These are phyloP conservation scores for Mallotus japonicus DNA, from an alignment of 441 rosid species.

Conservation along the genomic window DNA sequence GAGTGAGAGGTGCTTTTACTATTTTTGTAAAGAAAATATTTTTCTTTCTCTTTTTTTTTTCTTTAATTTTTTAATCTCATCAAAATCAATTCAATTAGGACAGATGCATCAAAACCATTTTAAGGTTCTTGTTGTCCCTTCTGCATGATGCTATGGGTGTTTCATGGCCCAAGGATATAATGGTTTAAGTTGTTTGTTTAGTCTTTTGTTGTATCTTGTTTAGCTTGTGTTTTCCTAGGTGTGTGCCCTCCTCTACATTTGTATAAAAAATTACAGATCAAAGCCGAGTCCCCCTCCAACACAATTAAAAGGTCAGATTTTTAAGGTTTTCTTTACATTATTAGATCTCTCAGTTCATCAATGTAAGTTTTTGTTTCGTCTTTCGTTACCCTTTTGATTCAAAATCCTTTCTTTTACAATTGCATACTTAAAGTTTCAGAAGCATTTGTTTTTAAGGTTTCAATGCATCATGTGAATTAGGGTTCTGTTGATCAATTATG, in stretches of 20 bases:
- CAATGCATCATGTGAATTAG: slow-evolving; percentile 7
- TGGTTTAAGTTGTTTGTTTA: no score
- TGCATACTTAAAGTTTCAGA: slow-evolving; percentile 19
- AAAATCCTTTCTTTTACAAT: not conserved
- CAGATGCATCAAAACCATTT: not conserved
- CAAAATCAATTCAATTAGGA: slow-evolving; percentile 14
- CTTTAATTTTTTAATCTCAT: not conserved
- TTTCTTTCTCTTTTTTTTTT: not conserved
- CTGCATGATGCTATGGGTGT: no score
- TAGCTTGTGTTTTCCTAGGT: no score
- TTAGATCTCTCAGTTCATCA: slow-evolving; percentile 26
- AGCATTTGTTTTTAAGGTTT: no score
- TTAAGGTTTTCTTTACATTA: slow-evolving; percentile 20
- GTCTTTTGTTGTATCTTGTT: no score
- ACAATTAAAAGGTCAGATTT: slow-evolving; percentile 23
- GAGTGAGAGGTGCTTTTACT: slow-evolving; percentile 4
- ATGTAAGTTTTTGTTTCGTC: slow-evolving; percentile 31
- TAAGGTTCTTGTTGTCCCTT: no score
- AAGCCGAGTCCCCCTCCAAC: no score
- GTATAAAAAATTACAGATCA: slow-evolving; percentile 18
- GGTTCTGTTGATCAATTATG: slow-evolving; percentile 22
- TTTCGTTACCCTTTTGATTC: slow-evolving; percentile 3
- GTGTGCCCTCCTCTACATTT: no score
- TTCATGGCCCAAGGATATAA: no score
- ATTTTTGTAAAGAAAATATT: slow-evolving; percentile 14